Conservation (phyloP, 768 basidiomycete species). For the Kwoniella shandongensis region DNA sequence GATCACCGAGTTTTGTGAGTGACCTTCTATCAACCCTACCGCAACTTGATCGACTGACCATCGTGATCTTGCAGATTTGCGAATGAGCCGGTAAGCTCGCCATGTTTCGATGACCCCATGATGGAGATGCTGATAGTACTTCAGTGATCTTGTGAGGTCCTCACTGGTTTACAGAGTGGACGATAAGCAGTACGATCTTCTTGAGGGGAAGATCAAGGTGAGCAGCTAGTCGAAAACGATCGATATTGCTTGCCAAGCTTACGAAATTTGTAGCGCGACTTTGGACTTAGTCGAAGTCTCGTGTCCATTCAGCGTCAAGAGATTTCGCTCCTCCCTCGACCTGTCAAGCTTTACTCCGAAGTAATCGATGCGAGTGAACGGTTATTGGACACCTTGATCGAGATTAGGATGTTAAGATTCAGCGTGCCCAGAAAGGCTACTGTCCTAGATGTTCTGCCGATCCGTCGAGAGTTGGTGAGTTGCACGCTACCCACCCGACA, state of each 20-base stretch:
- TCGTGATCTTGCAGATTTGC: constrained; percentile 27
- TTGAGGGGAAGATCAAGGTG: constrained; percentile 37
- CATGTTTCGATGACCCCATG: no score
- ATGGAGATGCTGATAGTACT: neutral
- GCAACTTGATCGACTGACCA: neutral
- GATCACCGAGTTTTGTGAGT: constrained; percentile 47
- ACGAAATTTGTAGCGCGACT: constrained; percentile 24
- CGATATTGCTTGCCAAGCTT: neutral
- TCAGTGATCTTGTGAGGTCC: constrained; percentile 43
- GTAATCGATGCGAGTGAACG: constrained; percentile 38
- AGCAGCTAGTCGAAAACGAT: neutral
- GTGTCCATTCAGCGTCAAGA: constrained; percentile 49
- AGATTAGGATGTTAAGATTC: constrained; percentile 44
- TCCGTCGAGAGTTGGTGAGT: constrained; percentile 47
- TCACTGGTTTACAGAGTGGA: constrained; percentile 43
- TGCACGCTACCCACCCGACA: neutral
- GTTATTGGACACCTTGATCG: constrained; percentile 38
- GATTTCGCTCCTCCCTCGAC: constrained; percentile 49
- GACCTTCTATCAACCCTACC: neutral
- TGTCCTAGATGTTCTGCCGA: constrained; percentile 49
- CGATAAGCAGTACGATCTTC: constrained; percentile 29
- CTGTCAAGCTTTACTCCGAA: constrained; percentile 44
- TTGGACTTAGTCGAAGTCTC: constrained; percentile 36
- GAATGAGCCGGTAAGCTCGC: constrained; percentile 40
- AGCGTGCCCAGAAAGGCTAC: constrained; percentile 49